These are phyloP conservation scores for Cyclotella cryptica DNA, from an alignment of 108 stramenopile species.

Conservation along the genomic window DNA sequence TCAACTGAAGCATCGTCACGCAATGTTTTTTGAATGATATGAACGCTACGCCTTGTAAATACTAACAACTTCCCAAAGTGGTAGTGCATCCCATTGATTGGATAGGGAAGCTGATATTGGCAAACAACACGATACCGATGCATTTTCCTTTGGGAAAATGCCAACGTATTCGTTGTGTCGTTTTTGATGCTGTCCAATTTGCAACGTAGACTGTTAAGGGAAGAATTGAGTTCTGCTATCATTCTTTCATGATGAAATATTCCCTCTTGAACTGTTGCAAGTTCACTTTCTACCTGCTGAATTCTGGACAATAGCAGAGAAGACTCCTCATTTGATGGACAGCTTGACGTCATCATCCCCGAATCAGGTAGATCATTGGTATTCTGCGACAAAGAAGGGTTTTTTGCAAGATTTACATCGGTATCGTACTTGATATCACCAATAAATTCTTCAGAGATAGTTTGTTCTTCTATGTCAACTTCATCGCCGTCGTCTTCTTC, in stretches of 20 bases:
- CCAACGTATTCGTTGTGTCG: background rate
- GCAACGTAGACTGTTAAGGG: background rate
- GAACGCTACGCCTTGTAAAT: slow-evolving; percentile 8
- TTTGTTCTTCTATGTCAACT: slow-evolving; percentile 16
- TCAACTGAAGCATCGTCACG: background rate
- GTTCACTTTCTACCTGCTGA: slow-evolving; percentile 2
- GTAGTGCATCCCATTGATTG: slow-evolving; percentile 33
- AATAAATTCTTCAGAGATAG: slow-evolving; percentile 13
- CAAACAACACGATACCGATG: slow-evolving; percentile 37
- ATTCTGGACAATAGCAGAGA: background rate
- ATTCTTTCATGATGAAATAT: background rate
- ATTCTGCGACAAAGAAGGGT: background rate
- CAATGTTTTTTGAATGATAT: background rate
- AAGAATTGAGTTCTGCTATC: slow-evolving; percentile 26
- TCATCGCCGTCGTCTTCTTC: background rate
- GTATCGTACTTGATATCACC: background rate
- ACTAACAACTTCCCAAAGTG: background rate
- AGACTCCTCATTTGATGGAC: slow-evolving; percentile 3
- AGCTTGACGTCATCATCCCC: background rate
- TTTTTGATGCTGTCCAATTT: background rate
- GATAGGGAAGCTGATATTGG: slow-evolving; percentile 42
- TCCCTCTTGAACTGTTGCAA: background rate
- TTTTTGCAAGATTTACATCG: background rate
- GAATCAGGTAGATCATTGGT: background rate
- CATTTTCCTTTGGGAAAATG: slow-evolving; percentile 26